Evolutionary conservation across 768 basidiomycete genomes (phyloP), one percentile per base, ranked within the genome.

Genomic region (Kwoniella sp.): DNA sequence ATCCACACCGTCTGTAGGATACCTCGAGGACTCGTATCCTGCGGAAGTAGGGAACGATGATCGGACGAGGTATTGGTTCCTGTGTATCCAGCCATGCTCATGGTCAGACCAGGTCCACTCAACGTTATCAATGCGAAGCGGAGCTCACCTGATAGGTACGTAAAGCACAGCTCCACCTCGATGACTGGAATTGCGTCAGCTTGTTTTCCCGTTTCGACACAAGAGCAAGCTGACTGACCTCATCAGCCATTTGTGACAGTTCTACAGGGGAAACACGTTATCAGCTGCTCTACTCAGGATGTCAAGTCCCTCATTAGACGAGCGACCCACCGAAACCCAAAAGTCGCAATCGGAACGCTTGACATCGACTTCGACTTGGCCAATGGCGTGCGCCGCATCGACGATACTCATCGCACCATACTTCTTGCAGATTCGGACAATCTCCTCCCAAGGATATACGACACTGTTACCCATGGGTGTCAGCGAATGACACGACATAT

Each of bases 221-320:
- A 22, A 28, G n/a, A 11, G 12, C 20, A 17, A 13, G 15, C 26
- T 26, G 12, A 59, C 69, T 53, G n/a, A 75, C 73, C 65, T 63
- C 66, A 84, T 87, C 1, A 92, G 81, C 91, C 92, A 94, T 79
- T 93, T 93, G 80, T 93, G 89, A 69, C 88, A 89, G 71, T 92
- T 92, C 86, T 90, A 66, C 17, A 13, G 4, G 28, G 29, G 41
- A n/a, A 20, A 28, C 17, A 23, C 45, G 5, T n/a, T 20, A 30
- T 22, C 29, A 38, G 57, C 58, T 25, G 50, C 28, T 11, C 34
- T 26, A 12, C 15, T 26, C 1, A 31, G 17, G 20, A 23, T 37
- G 28, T 29, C 20, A 53, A 38, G 2, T 31, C 28, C 2, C 45
- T 34, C 34, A 28, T 8, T 5, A 37, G 30, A 48, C 20, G 29